A percentile compares a stretch with the other conserved stretches of the same genome.
These are phyloP conservation scores for Porphyrellus cyaneotinctus DNA, from an alignment of 768 basidiomycete species.

Conservation along the genomic window DNA sequence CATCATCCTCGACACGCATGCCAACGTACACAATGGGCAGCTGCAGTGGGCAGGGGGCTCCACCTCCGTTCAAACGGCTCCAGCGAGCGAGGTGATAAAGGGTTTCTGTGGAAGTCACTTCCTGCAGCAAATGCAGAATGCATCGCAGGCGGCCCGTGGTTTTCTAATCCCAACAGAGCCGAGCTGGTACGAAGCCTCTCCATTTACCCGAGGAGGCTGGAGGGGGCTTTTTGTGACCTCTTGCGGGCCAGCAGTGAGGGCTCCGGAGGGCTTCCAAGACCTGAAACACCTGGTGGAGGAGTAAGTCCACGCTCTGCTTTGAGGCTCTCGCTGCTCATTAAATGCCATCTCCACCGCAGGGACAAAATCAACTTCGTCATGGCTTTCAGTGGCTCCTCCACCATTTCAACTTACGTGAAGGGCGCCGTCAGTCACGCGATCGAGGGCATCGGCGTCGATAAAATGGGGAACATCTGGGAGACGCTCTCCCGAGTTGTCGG, in stretches of 20 bases:
- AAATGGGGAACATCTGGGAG: not conserved
- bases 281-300: not conserved
- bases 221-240: not conserved
- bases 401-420: not conserved
- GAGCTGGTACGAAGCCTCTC: not conserved
- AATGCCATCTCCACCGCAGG: not conserved
- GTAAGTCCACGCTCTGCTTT: not conserved
- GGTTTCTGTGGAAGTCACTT: not conserved
- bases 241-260: not conserved
- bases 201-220: not conserved
- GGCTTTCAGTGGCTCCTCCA: not conserved
- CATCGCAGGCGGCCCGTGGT: not conserved
- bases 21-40: not conserved
- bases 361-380: not conserved
- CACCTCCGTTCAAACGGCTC: accelerated
- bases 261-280: not conserved
- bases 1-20: not conserved
- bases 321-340: too few species aligned
- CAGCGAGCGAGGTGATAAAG: not conserved
- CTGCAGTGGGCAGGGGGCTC: not conserved
- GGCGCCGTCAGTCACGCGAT: not conserved
- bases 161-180: accelerated
- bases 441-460: not conserved
- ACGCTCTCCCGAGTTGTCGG: not conserved
- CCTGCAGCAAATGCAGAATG: not conserved